Evolutionary conservation across 208 protist species (phyloP).

Genomic region (Wallacemonas sp.): DNA sequence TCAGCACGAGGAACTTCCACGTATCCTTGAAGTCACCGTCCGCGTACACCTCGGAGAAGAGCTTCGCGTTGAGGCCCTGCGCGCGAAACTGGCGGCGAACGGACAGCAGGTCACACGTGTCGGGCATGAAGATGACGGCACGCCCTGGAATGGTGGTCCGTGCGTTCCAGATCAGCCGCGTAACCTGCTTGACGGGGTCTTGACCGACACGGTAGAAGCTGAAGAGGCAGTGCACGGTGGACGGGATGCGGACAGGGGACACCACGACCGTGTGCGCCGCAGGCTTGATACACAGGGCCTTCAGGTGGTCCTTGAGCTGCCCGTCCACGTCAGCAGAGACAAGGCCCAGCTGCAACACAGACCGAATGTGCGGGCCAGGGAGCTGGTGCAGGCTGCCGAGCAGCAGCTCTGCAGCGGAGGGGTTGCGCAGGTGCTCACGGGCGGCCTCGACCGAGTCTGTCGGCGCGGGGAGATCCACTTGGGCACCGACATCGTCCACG

Average conservation of each 20-base stretch:
- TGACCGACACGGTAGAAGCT: conserved; percentile 58
- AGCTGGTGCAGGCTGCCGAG: conserved; percentile 85
- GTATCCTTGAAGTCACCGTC: conserved; percentile 44
- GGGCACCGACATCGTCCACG: conserved; percentile 76
- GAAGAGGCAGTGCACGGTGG: conserved; percentile 83
- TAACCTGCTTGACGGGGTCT: conserved; percentile 49
- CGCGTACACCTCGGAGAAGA: conserved; percentile 80
- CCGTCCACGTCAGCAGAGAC: conserved; percentile 76
- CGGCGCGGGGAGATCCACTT: conserved; percentile 62
- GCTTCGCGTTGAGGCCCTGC: conserved; percentile 71
- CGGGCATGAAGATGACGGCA: conserved; percentile 62
- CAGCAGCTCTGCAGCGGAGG: conserved; percentile 69
- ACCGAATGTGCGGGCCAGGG: conserved; percentile 82
- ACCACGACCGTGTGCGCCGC: conserved; percentile 72
- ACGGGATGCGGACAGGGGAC: conserved; percentile 64
- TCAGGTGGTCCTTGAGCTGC: conserved; percentile 71
- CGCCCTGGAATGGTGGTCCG: conserved; percentile 69
- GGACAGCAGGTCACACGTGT: conserved; percentile 56
- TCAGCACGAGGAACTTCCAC: conserved; percentile 81
- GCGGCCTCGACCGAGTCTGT: conserved; percentile 45
- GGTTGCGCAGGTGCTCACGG: conserved; percentile 74
- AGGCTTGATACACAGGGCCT: conserved; percentile 76
- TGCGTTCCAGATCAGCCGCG: conserved; percentile 65
- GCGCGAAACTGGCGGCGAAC: conserved; percentile 57
- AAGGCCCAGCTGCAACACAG: conserved; percentile 77